Conservation (phyloP, 257 asterid genomes). For the Solanum corneliomulleri region DNA sequence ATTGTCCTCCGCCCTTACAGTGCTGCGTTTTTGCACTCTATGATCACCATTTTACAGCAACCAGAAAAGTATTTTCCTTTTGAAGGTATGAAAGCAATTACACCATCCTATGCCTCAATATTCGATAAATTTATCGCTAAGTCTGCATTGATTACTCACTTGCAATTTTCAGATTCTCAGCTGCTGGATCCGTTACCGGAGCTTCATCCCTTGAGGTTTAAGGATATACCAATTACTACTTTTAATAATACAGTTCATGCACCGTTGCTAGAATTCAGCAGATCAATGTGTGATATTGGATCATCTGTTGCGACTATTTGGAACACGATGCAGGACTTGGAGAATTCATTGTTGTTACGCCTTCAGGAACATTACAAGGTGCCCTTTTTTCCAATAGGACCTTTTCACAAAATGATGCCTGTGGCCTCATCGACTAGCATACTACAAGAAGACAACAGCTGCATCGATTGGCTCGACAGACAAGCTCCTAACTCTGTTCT, state of each 20-base stretch:
- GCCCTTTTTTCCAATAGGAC: background rate
- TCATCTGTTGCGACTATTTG: background rate
- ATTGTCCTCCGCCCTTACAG: conserved; percentile 23
- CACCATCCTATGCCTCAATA: background rate
- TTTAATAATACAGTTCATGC: background rate
- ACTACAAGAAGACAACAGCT: background rate
- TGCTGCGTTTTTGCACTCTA: conserved; percentile 21
- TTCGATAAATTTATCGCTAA: too few species aligned
- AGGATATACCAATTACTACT: background rate
- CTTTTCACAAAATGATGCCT: background rate
- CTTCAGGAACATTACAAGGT: background rate
- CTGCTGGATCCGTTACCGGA: background rate
- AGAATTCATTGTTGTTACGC: background rate
- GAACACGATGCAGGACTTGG: background rate
- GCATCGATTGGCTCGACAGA: background rate
- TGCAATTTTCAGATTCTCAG: background rate
- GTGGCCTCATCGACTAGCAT: background rate
- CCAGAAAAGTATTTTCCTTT: conserved; percentile 8
- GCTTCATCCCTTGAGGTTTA: background rate
- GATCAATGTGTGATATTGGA: background rate
- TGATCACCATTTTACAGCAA: conserved; percentile 3
- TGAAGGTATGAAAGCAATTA: conserved; percentile 1
- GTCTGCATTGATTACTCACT: background rate
- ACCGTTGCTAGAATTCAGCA: too few species aligned
- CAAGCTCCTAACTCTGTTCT: background rate